Evolutionary conservation across 768 basidiomycete genomes (phyloP), one percentile per base, ranked within the genome.

Genomic region (Mrakia gelida): DNA sequence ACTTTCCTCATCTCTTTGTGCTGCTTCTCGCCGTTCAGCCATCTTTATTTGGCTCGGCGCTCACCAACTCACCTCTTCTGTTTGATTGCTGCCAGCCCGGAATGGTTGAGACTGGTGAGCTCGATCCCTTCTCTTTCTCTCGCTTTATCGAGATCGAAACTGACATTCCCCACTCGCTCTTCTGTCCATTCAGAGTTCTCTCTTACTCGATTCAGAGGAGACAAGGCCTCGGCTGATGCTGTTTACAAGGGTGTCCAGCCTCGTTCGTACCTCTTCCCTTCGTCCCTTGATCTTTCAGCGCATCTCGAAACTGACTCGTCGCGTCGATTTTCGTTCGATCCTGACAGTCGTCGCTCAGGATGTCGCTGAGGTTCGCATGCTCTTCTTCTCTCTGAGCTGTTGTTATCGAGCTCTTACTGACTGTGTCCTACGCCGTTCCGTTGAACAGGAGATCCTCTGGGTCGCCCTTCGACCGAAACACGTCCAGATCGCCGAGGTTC

Each of bases 211-310:
- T 98, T 89, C 38, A 38, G 78, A 67, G 97, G 97, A 2, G 92
- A 98, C 85, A 88, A 89, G 79, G 81, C 84, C 3, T 90, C 90
- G 0, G 97, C 97, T 5, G 90, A 92, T 82, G 92, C 92, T 81
- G 95, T 98, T 2, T 99, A 99, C 84, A 87, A 92, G 45, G 96
- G 95, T 68, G 83, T 96, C 38, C 88, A 92, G 79, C 95, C 95
- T 79, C 84, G 95, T 95, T 82, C 84, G 92, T 86, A n/a, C 26
- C 54, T 49, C 15, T 21, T 16, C 21, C 30, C 16, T 11, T 73
- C 56, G n/a, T n/a, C n/a, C n/a, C n/a, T n/a, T 30, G 7, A 1
- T 41, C n/a, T 10, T 2, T 23, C 18, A 26, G 13, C 26, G 16
- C n/a, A n/a, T 34, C 32, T 16, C 26, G 34, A 8, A 9, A 11